Evolutionary conservation across 805 yeast genomes (phyloP), one percentile per base, ranked within the genome.

Genomic region (Komagataella pseudopastoris): DNA sequence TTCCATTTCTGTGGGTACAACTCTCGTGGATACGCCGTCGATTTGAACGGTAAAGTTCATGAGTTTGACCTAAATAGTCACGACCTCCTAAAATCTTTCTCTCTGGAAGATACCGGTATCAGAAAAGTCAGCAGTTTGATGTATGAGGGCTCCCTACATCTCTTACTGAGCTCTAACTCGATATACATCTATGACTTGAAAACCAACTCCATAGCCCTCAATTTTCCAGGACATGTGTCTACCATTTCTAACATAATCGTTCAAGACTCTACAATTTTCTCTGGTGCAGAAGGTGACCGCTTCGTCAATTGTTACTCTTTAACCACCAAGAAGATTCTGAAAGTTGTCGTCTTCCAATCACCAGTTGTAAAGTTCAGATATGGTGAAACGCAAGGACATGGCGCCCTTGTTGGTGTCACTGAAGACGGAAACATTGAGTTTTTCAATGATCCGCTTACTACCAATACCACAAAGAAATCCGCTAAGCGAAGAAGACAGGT

Each of bases 221-320:
- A 81, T 1, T 80, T 78, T 61, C 88, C 95, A 1, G 95, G 91
- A 23, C 95, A 88, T 61, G 78, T 86, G 30, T 75, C 85, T 17
- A 83, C 88, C 3, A 75, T 88, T 45, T 72, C 71, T 57, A 65
- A 78, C 10, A 65, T 83, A 8, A 52, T 74, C 44, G 60, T 73
- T 17, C 54, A 59, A 6, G 63, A 66, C 6, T 75, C 75, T 48
- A 69, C 67, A 48, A 79, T 88, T 58, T 64, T 86, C 46, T 82
- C 93, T 1, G 76, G 84, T 50, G 95, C 96, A 1, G 70, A 71
- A 43, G 83, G 82, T 54, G 98, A 90, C 64, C 76, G 97, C 57
- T 88, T 87, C 63, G 74, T 89, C 56, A 88, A 88, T 62, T 69
- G 85, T 44, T 82, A 84, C 60, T 75, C 83, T 8, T 51, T 80